Percentiles rank a stretch among this genome's conserved stretches.
Conservation (phyloP, 768 basidiomycete genomes). For the Leccinellum rugosiceps region DNA sequence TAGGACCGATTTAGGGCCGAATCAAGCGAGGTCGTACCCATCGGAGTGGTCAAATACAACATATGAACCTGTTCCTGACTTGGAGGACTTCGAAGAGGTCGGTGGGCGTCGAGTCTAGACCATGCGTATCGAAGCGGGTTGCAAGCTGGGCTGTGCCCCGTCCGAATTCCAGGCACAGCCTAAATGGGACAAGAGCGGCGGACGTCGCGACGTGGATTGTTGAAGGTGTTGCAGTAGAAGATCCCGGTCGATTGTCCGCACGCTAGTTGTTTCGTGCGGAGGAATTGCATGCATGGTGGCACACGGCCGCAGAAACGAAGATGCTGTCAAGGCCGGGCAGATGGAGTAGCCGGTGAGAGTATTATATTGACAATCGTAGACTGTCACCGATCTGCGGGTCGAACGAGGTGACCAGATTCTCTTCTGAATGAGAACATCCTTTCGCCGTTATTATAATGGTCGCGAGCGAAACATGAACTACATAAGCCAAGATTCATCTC, state of each 20-base stretch:
- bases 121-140: not conserved
- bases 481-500: not conserved
- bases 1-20: not conserved
- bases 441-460: not conserved
- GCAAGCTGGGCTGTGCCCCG: not conserved
- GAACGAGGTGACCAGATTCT: not conserved
- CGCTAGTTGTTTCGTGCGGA: not conserved
- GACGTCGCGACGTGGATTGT: conserved; percentile 2
- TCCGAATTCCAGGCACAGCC: not conserved
- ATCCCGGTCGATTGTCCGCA: not conserved
- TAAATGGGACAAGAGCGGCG: not conserved
- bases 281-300: not conserved
- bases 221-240: not conserved
- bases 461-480: not conserved
- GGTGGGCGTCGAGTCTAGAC: not conserved
- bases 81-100: not conserved
- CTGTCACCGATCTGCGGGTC: not conserved
- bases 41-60: not conserved
- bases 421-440: not conserved
- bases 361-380: not conserved
- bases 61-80: not conserved
- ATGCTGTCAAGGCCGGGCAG: not conserved
- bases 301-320: conserved; percentile 1
- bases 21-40: not conserved
- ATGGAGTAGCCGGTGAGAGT: not conserved